phyloP scores from a whole-genome alignment of 306 rosid species.

The Cicer arietinum region DNA sequence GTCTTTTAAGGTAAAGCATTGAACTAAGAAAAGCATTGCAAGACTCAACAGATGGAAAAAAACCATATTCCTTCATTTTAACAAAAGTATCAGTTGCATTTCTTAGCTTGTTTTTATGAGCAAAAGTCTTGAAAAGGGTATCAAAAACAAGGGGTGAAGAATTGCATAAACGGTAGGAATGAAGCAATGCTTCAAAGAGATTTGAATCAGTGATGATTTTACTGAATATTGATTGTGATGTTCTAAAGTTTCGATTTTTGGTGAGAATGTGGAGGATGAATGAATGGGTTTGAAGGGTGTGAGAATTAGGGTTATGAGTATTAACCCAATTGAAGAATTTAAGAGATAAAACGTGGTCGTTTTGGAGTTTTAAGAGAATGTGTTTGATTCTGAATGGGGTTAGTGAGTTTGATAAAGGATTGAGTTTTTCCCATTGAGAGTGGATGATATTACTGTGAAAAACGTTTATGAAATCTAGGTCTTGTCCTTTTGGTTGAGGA shows the following conservation, averaged over 20 bases:
- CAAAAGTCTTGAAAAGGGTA: slow-evolving; percentile 76
- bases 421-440: slow-evolving; percentile 76
- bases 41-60: slow-evolving; percentile 70
- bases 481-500: slow-evolving; percentile 72
- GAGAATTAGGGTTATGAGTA: slow-evolving; percentile 56
- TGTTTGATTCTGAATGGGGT: slow-evolving; percentile 71
- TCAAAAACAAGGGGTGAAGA: slow-evolving; percentile 79
- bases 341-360: slow-evolving; percentile 71
- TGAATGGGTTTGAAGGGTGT: slow-evolving; percentile 62
- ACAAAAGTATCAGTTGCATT: slow-evolving; percentile 62
- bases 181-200: slow-evolving; percentile 64
- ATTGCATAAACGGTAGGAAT: slow-evolving; percentile 62
- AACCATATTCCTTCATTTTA: slow-evolving; percentile 77
- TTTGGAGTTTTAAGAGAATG: slow-evolving; percentile 61
- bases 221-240: slow-evolving; percentile 60
- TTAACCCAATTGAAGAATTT: slow-evolving; percentile 77
- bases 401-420: slow-evolving; percentile 53
- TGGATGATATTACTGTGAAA: slow-evolving; percentile 74
- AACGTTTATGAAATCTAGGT: slow-evolving; percentile 80
- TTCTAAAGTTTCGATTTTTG: slow-evolving; percentile 64
- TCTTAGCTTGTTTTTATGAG: slow-evolving; percentile 69
- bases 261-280: slow-evolving; percentile 75
- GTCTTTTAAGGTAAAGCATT: slow-evolving; percentile 61
- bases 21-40: slow-evolving; percentile 81
- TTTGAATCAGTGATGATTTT: slow-evolving; percentile 34